These are phyloP conservation scores for Ramaria sp. DNA, from an alignment of 768 basidiomycete species.

Conservation along the genomic window DNA sequence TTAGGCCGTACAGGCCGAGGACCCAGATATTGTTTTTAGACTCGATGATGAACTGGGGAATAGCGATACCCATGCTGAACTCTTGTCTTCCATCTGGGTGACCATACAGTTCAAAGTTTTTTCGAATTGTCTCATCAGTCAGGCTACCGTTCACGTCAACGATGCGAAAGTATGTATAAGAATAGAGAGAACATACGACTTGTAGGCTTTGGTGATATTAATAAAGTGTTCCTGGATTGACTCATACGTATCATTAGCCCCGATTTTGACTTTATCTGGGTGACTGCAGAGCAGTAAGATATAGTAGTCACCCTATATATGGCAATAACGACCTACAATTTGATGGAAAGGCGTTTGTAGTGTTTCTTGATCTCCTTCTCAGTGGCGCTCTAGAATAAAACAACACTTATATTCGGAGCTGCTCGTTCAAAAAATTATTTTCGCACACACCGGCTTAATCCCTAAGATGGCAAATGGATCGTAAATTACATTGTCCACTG, in stretches of 20 bases:
- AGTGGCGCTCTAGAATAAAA: conserved; percentile 37
- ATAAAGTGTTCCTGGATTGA: conserved; percentile 81
- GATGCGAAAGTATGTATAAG: background rate
- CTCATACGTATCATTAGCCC: conserved; percentile 76
- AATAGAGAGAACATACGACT: conserved; percentile 46
- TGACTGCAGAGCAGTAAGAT: conserved; percentile 43
- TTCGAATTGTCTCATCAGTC: conserved; percentile 85
- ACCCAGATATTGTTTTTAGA: conserved; percentile 88
- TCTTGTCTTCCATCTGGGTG: conserved; percentile 97
- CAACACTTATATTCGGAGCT: background rate
- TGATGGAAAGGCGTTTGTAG: conserved; percentile 82
- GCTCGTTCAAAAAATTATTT: background rate
- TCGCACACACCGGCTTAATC: conserved; percentile 45
- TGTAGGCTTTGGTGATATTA: conserved; percentile 94
- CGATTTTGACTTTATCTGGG: conserved; percentile 88
- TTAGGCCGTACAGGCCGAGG: conserved; percentile 71
- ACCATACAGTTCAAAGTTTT: conserved; percentile 81
- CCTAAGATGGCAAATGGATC: conserved; percentile 93
- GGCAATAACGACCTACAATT: conserved; percentile 48
- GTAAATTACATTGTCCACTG: conserved; percentile 63
- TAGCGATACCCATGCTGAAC: conserved; percentile 86
- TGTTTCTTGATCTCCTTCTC: conserved; percentile 94
- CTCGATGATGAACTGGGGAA: conserved; percentile 90
- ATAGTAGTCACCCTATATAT: background rate
- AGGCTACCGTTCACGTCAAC: conserved; percentile 35